Evolutionary conservation across 108 stramenopile species (phyloP).

Genomic region (Pseudonitzschia delicatissima): DNA sequence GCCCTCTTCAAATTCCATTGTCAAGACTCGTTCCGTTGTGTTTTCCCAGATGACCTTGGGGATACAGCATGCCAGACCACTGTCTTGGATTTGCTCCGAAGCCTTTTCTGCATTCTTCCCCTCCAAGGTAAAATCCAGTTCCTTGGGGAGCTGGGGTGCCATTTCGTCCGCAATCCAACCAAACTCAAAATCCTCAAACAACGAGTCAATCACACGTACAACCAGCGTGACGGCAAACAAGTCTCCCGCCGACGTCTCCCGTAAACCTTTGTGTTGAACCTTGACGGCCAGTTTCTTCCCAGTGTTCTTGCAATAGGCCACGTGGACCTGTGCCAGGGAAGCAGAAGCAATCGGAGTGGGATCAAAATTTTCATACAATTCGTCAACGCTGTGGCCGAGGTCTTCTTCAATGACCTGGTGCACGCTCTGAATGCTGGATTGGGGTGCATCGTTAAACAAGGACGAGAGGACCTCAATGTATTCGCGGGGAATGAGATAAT

Average conservation of each 20-base stretch:
- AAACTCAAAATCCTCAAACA: slow-evolving; percentile 89
- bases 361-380: slow-evolving; percentile 81
- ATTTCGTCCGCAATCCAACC: slow-evolving; percentile 96
- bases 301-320: slow-evolving; percentile 60
- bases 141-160: slow-evolving; percentile 86
- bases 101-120: slow-evolving; percentile 81
- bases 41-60: slow-evolving; percentile 69
- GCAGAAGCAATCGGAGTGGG: slow-evolving; percentile 87
- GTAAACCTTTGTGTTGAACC: slow-evolving; percentile 89
- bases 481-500: slow-evolving; percentile 85
- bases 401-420: slow-evolving; percentile 76
- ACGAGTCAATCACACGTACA: slow-evolving; percentile 57
- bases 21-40: slow-evolving; percentile 78
- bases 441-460: slow-evolving; percentile 81
- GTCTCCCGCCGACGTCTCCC: slow-evolving; percentile 85
- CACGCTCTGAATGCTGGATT: slow-evolving; percentile 43
- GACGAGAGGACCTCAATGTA: slow-evolving; percentile 73
- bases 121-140: slow-evolving; percentile 87
- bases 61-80: slow-evolving; percentile 68
- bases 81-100: slow-evolving; percentile 36
- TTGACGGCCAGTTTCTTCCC: slow-evolving; percentile 85
- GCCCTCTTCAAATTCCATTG: slow-evolving; percentile 95
- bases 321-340: slow-evolving; percentile 90
- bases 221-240: slow-evolving; percentile 71
- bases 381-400: slow-evolving; percentile 64